A percentile compares a stretch with the other conserved stretches of the same genome.
Conservation (phyloP, 129 eudicot genomes). For the Tagetes erecta region DNA sequence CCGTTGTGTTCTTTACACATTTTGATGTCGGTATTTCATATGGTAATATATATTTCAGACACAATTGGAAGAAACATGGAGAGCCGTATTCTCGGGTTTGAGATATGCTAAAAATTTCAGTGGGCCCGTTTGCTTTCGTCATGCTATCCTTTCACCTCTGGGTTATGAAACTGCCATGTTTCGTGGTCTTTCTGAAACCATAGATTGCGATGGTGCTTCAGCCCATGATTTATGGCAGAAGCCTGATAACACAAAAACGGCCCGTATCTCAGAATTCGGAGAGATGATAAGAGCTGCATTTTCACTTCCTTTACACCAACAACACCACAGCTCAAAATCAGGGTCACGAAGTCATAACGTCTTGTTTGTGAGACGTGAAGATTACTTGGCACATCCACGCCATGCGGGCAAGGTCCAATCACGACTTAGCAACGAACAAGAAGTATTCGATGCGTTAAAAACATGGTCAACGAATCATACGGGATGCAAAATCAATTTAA, state of each 20-base stretch:
- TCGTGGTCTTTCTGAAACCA: conserved; percentile 61
- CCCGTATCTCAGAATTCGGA: conserved; percentile 86
- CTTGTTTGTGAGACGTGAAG: conserved; percentile 90
- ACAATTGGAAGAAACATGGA: conserved; percentile 92
- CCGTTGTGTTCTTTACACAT: neutral
- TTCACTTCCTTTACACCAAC: conserved; percentile 59
- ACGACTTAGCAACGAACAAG: conserved; percentile 84
- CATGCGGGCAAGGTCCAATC: conserved; percentile 90
- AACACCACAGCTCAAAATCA: conserved; percentile 35
- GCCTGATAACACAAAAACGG: conserved; percentile 73
- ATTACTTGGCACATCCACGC: conserved; percentile 93
- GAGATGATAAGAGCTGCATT: conserved; percentile 93
- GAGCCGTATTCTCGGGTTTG: conserved; percentile 73
- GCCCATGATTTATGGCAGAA: conserved; percentile 73
- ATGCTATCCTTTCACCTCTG: conserved; percentile 79
- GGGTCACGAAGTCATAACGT: conserved; percentile 48
- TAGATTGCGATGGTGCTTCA: conserved; percentile 72
- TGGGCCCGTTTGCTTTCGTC: conserved; percentile 88
- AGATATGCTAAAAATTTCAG: conserved; percentile 81
- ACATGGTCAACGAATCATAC: conserved; percentile 53
- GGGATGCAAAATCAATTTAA: conserved; percentile 58
- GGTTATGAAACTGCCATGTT: conserved; percentile 93
- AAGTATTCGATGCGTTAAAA: conserved; percentile 67
- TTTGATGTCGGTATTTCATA: neutral
- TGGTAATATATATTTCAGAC: conserved; percentile 47